These are phyloP conservation scores for Flammula alnicola DNA, from an alignment of 1,284 basidiomycete genomes.

Conservation along the genomic window DNA sequence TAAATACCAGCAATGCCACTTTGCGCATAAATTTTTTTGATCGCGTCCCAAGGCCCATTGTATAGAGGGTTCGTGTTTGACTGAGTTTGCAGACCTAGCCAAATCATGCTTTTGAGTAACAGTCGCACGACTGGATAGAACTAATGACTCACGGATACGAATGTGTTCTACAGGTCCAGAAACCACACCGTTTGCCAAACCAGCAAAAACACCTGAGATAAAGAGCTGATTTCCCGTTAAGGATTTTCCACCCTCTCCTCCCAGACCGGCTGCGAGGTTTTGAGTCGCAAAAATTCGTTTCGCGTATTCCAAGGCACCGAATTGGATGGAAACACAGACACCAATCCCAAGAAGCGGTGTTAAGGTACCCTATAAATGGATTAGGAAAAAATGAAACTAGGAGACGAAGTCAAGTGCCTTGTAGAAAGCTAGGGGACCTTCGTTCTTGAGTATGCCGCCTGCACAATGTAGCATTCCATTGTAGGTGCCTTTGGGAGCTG, in stretches of 20 bases:
- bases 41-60: slow-evolving; percentile 85
- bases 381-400: slow-evolving; percentile 4
- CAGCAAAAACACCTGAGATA: slow-evolving; percentile 81
- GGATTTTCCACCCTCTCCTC: slow-evolving; percentile 61
- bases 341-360: slow-evolving; percentile 95
- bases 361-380: slow-evolving; percentile 75
- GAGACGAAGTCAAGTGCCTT: slow-evolving; percentile 59
- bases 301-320: slow-evolving; percentile 87
- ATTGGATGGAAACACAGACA: slow-evolving; percentile 95
- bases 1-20: slow-evolving; percentile 87
- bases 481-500: slow-evolving; percentile 90
- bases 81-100: slow-evolving; percentile 87
- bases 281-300: slow-evolving; percentile 82
- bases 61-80: slow-evolving; percentile 75
- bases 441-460: slow-evolving; percentile 84
- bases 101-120: slow-evolving; percentile 4
- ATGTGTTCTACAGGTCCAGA: slow-evolving; percentile 98
- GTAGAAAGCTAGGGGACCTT: slow-evolving; percentile 95
- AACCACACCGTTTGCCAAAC: slow-evolving; percentile 90
- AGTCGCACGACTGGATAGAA: neutral
- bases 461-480: slow-evolving; percentile 90
- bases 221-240: slow-evolving; percentile 75
- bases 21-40: slow-evolving; percentile 76
- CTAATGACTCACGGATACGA: slow-evolving; percentile 79
- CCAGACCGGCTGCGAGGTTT: slow-evolving; percentile 58